Percentiles rank a stretch among this genome's conserved stretches.
Conservation (phyloP, 2,329 filamentous ascomycete genomes). For the Cladophialophora exuberans region DNA sequence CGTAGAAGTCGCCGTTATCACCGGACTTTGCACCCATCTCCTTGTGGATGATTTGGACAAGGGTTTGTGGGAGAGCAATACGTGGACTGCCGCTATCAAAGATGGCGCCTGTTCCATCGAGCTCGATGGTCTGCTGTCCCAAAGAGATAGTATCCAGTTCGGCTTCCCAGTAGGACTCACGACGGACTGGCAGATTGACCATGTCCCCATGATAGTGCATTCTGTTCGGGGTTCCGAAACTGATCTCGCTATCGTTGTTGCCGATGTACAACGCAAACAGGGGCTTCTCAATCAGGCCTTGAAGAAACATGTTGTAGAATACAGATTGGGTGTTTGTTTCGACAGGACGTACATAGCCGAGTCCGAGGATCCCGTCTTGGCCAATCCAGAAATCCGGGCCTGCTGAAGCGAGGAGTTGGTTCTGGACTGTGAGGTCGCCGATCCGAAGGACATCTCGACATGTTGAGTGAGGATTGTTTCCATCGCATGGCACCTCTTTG, state of each 20-base stretch:
- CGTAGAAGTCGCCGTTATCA: not conserved
- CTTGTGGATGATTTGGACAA: not conserved
- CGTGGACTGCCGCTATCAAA: not conserved
- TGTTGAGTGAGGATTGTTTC: too few species aligned
- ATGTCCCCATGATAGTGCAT: not conserved
- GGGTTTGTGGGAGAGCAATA: not conserved
- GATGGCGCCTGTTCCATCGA: not conserved
- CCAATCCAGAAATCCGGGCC: not conserved
- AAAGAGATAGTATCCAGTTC: not conserved
- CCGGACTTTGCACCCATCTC: not conserved
- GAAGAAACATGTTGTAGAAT: not conserved
- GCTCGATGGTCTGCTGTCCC: not conserved
- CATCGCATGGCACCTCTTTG: too few species aligned
- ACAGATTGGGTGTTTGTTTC: not conserved
- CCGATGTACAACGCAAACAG: not conserved
- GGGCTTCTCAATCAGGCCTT: not conserved
- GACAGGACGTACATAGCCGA: not conserved
- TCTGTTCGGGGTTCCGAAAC: not conserved
- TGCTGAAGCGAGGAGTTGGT: not conserved
- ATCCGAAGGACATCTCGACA: not conserved
- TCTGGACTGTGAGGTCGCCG: not conserved
- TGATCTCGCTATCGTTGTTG: not conserved
- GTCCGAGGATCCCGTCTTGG: not conserved
- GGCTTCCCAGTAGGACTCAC: not conserved
- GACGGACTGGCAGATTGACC: not conserved